A percentile compares a stretch with the other conserved stretches of the same genome.
Evolutionary conservation across 2,329 filamentous ascomycete genomes (phyloP).

Genomic region (Colletotrichum cordylinicola): DNA sequence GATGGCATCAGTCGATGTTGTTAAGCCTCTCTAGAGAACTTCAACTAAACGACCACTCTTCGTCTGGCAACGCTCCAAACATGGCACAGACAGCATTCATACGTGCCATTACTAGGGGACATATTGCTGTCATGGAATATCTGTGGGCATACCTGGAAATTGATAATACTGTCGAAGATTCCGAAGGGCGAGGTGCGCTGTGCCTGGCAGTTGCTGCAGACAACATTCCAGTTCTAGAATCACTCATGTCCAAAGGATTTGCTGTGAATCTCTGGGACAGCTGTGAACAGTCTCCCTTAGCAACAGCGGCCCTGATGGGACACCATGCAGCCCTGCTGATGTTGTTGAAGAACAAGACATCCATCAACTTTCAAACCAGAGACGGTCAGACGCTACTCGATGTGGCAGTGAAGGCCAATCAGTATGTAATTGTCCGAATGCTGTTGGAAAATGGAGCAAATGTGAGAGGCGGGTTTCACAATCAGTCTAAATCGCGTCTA

Average conservation of each 20-base stretch:
- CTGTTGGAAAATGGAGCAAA: neutral
- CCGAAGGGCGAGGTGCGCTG: neutral
- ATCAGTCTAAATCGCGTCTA: neutral
- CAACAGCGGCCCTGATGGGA: neutral
- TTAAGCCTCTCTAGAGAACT: neutral
- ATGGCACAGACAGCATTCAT: too few species aligned
- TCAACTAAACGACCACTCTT: neutral
- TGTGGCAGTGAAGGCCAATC: neutral
- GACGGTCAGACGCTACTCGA: neutral
- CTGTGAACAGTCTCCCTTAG: neutral
- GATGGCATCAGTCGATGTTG: neutral
- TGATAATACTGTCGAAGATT: neutral
- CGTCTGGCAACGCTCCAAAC: too few species aligned
- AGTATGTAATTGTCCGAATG: neutral
- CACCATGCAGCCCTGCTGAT: neutral
- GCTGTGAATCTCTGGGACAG: neutral
- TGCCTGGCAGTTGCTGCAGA: neutral
- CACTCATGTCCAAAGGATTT: neutral
- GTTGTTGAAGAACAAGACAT: neutral
- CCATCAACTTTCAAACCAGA: too few species aligned
- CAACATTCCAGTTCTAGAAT: neutral
- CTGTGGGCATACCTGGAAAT: accelerated
- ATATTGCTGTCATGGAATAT: neutral
- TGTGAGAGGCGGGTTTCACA: neutral
- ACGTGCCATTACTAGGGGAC: neutral